Evolutionary conservation across 2,329 filamentous ascomycete genomes (phyloP).

Genomic region (Cercospora sp.): DNA sequence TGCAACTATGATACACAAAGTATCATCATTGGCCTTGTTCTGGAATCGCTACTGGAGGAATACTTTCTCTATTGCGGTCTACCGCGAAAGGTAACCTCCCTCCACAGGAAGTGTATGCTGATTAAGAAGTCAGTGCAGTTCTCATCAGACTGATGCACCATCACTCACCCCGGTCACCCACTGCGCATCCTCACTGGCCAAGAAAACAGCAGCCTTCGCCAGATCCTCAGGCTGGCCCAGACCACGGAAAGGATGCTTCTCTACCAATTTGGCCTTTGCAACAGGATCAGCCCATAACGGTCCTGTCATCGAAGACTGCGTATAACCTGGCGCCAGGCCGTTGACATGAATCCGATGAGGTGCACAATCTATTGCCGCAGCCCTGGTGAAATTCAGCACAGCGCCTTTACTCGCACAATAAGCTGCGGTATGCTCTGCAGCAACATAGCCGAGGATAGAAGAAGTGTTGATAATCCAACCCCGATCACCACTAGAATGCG

Average conservation of each 20-base stretch:
- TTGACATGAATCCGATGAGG: conserved; percentile 36
- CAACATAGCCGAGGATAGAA: conserved; percentile 48
- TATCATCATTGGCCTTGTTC: too few species aligned
- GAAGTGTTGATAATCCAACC: conserved; percentile 56
- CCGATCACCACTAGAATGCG: conserved; percentile 43
- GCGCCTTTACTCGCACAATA: conserved; percentile 36
- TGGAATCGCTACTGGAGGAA: too few species aligned
- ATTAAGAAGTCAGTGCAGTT: conserved; percentile 4
- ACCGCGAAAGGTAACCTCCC: conserved; percentile 23
- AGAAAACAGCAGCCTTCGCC: conserved; percentile 48
- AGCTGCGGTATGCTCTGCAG: conserved; percentile 41
- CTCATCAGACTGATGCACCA: neutral
- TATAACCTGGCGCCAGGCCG: conserved; percentile 35
- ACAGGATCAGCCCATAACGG: conserved; percentile 28
- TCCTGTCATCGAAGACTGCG: conserved; percentile 29
- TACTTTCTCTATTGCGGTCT: neutral
- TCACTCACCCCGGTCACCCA: conserved; percentile 28
- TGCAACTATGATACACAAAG: too few species aligned
- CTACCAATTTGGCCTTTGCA: conserved; percentile 31
- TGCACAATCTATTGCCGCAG: conserved; percentile 35
- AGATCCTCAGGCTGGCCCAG: conserved; percentile 43
- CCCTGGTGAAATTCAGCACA: conserved; percentile 33
- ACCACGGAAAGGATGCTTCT: conserved; percentile 40
- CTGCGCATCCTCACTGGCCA: conserved; percentile 47
- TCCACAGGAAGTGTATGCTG: conserved; percentile 27